Conservation (phyloP, 2,329 filamentous ascomycete species). For the Talaromyces piceae region DNA sequence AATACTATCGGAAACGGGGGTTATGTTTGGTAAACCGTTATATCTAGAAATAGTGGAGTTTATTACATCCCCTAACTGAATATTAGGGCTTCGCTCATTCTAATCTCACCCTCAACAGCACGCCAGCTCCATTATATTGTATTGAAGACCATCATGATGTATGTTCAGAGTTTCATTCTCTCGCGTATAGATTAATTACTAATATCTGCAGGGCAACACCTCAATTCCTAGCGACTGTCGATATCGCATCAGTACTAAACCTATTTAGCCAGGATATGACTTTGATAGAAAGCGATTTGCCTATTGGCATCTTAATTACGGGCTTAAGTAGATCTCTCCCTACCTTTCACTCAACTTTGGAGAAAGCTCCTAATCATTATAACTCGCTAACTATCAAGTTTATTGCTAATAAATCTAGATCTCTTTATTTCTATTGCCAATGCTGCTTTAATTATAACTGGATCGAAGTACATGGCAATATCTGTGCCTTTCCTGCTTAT, state of each 20-base stretch:
- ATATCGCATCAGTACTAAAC: slow-evolving; percentile 25
- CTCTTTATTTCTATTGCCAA: slow-evolving; percentile 35
- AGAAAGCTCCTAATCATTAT: neutral
- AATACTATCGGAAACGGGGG: slow-evolving; percentile 30
- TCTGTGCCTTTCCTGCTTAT: slow-evolving; percentile 50
- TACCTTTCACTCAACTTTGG: neutral
- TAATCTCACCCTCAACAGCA: slow-evolving; percentile 6
- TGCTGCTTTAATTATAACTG: slow-evolving; percentile 41
- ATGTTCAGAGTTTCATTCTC: slow-evolving; percentile 38
- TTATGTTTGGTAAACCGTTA: slow-evolving; percentile 14
- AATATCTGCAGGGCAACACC: slow-evolving; percentile 13
- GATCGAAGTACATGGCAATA: slow-evolving; percentile 42
- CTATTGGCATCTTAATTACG: slow-evolving; percentile 33
- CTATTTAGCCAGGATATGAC: slow-evolving; percentile 35
- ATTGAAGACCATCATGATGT: slow-evolving; percentile 47
- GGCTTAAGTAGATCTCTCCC: slow-evolving; percentile 21
- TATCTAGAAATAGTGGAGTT: neutral
- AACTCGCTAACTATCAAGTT: neutral
- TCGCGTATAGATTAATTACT: slow-evolving; percentile 34
- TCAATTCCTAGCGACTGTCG: slow-evolving; percentile 12
- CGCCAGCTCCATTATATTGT: slow-evolving; percentile 24
- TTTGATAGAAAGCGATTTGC: slow-evolving; percentile 38
- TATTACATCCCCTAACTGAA: neutral
- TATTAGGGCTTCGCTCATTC: neutral
- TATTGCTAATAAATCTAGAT: slow-evolving; percentile 1